Base-by-base conservation (phyloP, 139 green algal species). In the Chlorella sorokiniana region DNA sequence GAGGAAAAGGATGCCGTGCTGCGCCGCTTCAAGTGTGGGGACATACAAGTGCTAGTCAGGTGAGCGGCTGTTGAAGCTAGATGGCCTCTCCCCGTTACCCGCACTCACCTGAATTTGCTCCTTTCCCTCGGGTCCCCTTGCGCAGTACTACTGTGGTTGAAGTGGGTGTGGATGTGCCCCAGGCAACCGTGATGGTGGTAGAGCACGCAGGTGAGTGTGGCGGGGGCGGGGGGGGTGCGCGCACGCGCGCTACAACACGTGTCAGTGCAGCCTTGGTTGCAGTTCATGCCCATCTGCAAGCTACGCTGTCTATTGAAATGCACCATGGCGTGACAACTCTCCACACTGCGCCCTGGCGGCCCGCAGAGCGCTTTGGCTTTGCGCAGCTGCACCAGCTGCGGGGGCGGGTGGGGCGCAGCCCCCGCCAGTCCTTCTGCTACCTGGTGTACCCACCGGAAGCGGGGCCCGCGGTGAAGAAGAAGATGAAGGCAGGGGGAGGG, bases 331-430 rank as follows among this genome's bases (percentile, higher is more conserved):
- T n/a, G n/a, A n/a, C n/a, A n/a, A n/a, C n/a, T n/a, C n/a, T n/a
- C n/a, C n/a, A n/a, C n/a, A n/a, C n/a, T n/a, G n/a, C n/a, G n/a
- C n/a, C n/a, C n/a, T n/a, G n/a, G n/a, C n/a, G n/a, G n/a, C n/a
- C n/a, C 72, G 94, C 96, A 14, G 96, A 98, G n/a, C 86, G 93
- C 18, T 97, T 97, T 87, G 96, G 96, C 38, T 88, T 98, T 75
- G 95, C 96, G 2, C 92, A 97, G 89, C 90, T 99, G 85, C 96
- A 99, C 83, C 96, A 98, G 90, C 90, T 99, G 76, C 79, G 96
- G 22, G 96, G 96, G 0, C 80, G 95, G 7, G 95, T 97, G 56
- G 94, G 94, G 4, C 85, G 95, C 44, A 87, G 91, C 22, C 38
- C 11, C 62, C 62, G 88, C 20, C 38, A 59, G 52, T 74, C 83